These are phyloP conservation scores for Fennellomyces sp. DNA, from an alignment of 371 early-diverging fungal genomes.

Conservation along the genomic window DNA sequence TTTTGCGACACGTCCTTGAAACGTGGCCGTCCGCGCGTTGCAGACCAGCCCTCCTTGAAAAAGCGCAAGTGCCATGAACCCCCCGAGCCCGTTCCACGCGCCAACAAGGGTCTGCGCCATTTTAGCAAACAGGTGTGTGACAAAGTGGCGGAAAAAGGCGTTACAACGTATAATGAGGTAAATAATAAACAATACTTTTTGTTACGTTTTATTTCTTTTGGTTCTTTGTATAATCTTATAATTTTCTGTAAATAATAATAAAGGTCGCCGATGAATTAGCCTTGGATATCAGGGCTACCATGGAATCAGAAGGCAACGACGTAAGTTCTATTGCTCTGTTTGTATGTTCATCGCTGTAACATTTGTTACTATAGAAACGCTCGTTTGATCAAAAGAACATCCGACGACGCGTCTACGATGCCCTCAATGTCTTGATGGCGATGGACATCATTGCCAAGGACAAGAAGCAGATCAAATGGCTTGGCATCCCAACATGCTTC, in stretches of 20 bases:
- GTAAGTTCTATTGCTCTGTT: constrained; percentile 2
- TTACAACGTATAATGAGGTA: constrained; percentile 66
- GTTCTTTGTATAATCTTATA: background rate
- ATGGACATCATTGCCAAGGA: constrained; percentile 69
- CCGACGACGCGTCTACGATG: constrained; percentile 78
- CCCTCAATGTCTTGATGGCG: constrained; percentile 76
- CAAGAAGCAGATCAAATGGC: constrained; percentile 70
- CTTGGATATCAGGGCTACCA: constrained; percentile 13
- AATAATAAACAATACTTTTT: constrained; percentile 3
- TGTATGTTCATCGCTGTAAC: background rate
- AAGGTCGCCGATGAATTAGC: constrained; percentile 39
- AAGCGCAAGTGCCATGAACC: constrained; percentile 12
- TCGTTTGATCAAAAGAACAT: constrained; percentile 71
- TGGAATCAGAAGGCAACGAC: constrained; percentile 5
- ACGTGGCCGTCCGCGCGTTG: constrained; percentile 8
- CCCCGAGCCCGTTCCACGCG: background rate
- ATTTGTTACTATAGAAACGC: constrained; percentile 15
- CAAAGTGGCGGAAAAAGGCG: constrained; percentile 57
- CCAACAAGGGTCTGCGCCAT: constrained; percentile 50
- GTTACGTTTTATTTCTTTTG: background rate
- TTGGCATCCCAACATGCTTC: constrained; percentile 51
- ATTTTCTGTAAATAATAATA: background rate
- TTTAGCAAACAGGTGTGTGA: constrained; percentile 63
- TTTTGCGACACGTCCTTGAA: background rate
- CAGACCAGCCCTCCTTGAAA: background rate